phyloP scores from a whole-genome alignment of 345 rosid species.

The Corchorus olitorius region DNA sequence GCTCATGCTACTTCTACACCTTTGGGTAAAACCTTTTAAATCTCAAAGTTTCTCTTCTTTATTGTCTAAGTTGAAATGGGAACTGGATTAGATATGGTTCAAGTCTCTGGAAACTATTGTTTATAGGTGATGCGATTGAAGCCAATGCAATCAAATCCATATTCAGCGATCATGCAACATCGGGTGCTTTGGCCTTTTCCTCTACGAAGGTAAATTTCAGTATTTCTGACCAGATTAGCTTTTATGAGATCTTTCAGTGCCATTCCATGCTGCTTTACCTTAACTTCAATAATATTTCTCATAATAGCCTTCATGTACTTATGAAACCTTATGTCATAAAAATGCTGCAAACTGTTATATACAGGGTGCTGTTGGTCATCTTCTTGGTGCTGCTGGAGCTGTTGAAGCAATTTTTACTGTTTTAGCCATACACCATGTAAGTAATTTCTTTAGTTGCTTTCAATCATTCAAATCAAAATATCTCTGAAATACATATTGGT shows the following conservation, averaged over 20 bases:
- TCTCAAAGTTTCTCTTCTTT: constrained; percentile 24
- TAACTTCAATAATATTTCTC: background rate
- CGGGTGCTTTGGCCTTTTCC: constrained; percentile 83
- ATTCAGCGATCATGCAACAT: constrained; percentile 75
- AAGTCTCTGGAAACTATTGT: constrained; percentile 21
- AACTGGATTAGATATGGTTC: constrained; percentile 6
- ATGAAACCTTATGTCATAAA: background rate
- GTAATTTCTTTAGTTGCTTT: constrained; percentile 22
- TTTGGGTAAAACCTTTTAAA: constrained; percentile 54
- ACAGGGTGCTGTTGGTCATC: constrained; percentile 96
- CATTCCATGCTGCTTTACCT: background rate
- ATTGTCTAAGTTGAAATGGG: background rate
- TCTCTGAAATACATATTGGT: background rate
- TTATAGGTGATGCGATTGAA: constrained; percentile 81
- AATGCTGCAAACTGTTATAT: constrained; percentile 11
- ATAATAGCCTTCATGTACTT: background rate
- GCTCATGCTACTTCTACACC: constrained; percentile 98
- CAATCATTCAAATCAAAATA: constrained; percentile 10
- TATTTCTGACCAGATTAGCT: constrained; percentile 5
- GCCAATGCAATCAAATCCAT: constrained; percentile 74
- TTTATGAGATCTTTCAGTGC: background rate
- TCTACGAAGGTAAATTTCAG: constrained; percentile 76
- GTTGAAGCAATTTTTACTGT: constrained; percentile 84
- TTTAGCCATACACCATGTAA: constrained; percentile 73
- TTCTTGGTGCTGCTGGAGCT: constrained; percentile 98